Conservation (phyloP, 805 yeast genomes). For the Scheffersomyces ergatensis region DNA sequence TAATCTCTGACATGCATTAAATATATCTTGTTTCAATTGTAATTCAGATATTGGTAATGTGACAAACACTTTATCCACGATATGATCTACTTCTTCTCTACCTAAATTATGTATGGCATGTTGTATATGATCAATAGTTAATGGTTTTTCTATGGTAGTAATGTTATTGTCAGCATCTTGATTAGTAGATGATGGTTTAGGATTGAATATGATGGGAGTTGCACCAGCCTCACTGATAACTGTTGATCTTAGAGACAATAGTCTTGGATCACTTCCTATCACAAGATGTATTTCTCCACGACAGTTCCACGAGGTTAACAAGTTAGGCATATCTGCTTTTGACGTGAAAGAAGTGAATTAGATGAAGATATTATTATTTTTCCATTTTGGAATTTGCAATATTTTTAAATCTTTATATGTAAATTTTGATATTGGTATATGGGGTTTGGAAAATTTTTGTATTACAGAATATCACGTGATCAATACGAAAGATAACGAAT, state of each 20-base stretch:
- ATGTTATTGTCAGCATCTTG: constrained; percentile 21
- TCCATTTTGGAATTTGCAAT: no score
- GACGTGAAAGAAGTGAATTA: neutral
- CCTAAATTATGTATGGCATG: constrained; percentile 57
- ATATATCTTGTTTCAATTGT: constrained; percentile 40
- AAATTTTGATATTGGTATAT: neutral
- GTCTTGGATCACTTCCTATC: constrained; percentile 45
- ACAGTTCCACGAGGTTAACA: constrained; percentile 44
- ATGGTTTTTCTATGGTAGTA: constrained; percentile 12
- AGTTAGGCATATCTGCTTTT: constrained; percentile 9
- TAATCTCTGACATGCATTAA: constrained; percentile 48
- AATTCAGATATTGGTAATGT: constrained; percentile 32
- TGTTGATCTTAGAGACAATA: constrained; percentile 47
- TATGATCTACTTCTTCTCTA: constrained; percentile 53
- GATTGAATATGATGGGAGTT: constrained; percentile 46
- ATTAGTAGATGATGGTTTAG: constrained; percentile 20
- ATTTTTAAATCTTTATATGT: neutral
- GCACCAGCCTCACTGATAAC: constrained; percentile 56
- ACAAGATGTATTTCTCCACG: constrained; percentile 55
- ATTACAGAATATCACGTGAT: neutral
- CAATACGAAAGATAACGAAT: no score
- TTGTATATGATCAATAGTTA: neutral
- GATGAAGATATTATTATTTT: no score
- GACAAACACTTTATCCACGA: constrained; percentile 79
- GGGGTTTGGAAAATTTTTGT: neutral